Base-by-base conservation (phyloP, 495 filamentous ascomycete species). In the Neurospora pannonica region DNA sequence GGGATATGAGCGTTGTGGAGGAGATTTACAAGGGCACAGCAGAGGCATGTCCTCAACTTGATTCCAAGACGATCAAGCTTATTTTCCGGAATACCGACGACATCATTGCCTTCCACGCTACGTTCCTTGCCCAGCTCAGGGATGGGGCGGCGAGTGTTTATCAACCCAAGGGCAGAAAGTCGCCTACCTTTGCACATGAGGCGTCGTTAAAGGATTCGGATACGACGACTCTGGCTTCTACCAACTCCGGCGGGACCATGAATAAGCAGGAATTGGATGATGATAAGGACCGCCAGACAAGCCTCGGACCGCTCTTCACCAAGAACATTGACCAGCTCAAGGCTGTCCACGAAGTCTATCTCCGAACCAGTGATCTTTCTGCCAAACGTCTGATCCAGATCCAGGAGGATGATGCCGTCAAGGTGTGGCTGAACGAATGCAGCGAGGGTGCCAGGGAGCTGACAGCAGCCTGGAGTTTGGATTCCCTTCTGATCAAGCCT, bases 11-110 rank as follows among this genome's bases (percentile, higher is more conserved):
- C 77, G 93, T 99, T 46, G 91, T 97, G 7, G 93, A 97, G 78
- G 94, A 97, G 77, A 97, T 98, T 62, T 99, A 98, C 85, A 97
- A 95, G 81, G 93, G 92, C n/a, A 98, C 96, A 0, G 94, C 93
- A 0, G 92, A 92, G 75, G 90, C 93, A 21, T 92, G 91, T 69
- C 88, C 93, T 24, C 89, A 93, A 71, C 87, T 98, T n/a, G 93
- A 91, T 36, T 80, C 86, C 21, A 92, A 94, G 67, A 97, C 97
- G 73, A 90, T 96, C 74, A 96, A 93, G 80, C 86, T 90, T 19
- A 88, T 99, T 24, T 99, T 99, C 79, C 89, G 92, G 70, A 99
- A 98, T 78, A 94, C 92, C 3, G 92, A 94, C 74, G 89, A 97
- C 75, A 90, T 98, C 76, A 91, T 94, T 73, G 86, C 88, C 19